Conservation (phyloP, 2,329 filamentous ascomycete species). For the Nemania diffusa region DNA sequence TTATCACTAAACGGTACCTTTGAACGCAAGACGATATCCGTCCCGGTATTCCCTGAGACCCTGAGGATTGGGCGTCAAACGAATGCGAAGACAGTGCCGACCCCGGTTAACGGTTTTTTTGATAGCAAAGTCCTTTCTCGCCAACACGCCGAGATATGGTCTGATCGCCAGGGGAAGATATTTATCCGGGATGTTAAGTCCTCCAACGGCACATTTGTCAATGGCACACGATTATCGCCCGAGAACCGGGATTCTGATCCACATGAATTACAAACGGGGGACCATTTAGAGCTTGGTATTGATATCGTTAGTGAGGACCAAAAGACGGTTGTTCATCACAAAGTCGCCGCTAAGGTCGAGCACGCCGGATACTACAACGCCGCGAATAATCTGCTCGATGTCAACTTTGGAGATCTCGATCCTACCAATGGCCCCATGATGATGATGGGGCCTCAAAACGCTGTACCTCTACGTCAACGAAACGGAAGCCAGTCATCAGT, state of each 20-base stretch:
- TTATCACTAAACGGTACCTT: slow-evolving; percentile 95
- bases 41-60: slow-evolving; percentile 94
- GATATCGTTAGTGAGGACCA: slow-evolving; percentile 99
- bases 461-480: slow-evolving; percentile 76
- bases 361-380: slow-evolving; percentile 86
- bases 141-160: slow-evolving; percentile 96
- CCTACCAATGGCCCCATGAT: slow-evolving; percentile 79
- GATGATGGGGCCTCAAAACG: slow-evolving; percentile 74
- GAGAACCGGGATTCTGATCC: slow-evolving; percentile 98
- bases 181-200: slow-evolving; percentile 98
- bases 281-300: slow-evolving; percentile 94
- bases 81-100: slow-evolving; percentile 94
- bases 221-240: slow-evolving; percentile 86
- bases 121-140: slow-evolving; percentile 97
- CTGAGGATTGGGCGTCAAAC: slow-evolving; percentile 95
- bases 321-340: slow-evolving; percentile 98
- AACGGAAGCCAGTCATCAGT: slow-evolving; percentile 74
- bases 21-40: slow-evolving; percentile 93
- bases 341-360: slow-evolving; percentile 96
- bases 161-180: slow-evolving; percentile 82
- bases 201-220: slow-evolving; percentile 98
- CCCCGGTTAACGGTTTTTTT: slow-evolving; percentile 91
- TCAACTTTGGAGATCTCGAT: slow-evolving; percentile 93
- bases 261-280: slow-evolving; percentile 89
- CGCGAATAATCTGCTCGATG: slow-evolving; percentile 80